Conservation (phyloP, 1,139 yeast species). For the Saccharomycopsis crataegensis region DNA sequence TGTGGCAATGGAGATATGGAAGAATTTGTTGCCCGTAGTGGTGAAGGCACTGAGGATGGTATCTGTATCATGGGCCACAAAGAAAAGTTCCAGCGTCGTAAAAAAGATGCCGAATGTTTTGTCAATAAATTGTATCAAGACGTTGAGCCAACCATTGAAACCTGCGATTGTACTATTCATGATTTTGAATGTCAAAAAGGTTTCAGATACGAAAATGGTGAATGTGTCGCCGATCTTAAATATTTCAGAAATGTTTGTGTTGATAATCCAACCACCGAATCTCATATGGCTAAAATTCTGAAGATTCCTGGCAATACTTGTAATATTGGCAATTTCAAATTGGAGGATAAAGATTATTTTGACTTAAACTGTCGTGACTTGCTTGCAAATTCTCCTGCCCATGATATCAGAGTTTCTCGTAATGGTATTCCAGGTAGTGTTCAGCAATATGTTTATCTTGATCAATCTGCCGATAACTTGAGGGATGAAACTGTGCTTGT, state of each 20-base stretch:
- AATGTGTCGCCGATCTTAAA: constrained; percentile 48
- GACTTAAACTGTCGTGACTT: constrained; percentile 28
- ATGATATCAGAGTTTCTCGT: constrained; percentile 21
- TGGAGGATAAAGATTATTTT: constrained; percentile 17
- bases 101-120: constrained; percentile 60
- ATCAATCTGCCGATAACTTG: constrained; percentile 31
- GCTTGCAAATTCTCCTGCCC: constrained; percentile 7
- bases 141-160: constrained; percentile 44
- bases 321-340: constrained; percentile 23
- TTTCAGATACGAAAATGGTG: constrained; percentile 36
- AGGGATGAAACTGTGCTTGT: constrained; percentile 69
- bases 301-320: constrained; percentile 46
- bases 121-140: constrained; percentile 56
- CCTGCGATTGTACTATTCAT: constrained; percentile 55
- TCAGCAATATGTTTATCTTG: constrained; percentile 49
- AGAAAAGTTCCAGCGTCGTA: constrained; percentile 63
- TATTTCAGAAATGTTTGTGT: constrained; percentile 28
- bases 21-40: constrained; percentile 49
- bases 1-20: constrained; percentile 60
- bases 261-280: constrained; percentile 21
- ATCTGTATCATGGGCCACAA: constrained; percentile 68
- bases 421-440: constrained; percentile 38
- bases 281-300: constrained; percentile 27
- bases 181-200: constrained; percentile 75
- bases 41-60: constrained; percentile 34